Evolutionary conservation across 2,329 filamentous ascomycete genomes (phyloP).

Genomic region (Macrophomina phaseolina): DNA sequence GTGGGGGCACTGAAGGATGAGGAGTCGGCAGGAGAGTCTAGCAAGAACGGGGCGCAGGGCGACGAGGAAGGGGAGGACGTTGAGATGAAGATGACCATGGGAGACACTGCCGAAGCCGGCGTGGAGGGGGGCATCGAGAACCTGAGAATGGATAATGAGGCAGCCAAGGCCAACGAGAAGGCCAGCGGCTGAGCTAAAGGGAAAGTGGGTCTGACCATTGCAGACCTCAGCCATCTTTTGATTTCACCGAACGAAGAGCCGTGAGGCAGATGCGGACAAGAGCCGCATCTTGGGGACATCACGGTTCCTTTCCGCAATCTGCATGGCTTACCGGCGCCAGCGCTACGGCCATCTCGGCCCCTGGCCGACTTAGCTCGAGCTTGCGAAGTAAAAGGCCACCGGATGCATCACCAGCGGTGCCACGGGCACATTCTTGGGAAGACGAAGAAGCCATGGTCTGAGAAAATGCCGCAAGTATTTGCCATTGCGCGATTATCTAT

Average conservation of each 20-base stretch:
- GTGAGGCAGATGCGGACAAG: constrained; percentile 7
- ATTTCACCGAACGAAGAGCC: constrained; percentile 3
- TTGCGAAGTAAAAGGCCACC: constrained; percentile 11
- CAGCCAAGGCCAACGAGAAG: constrained; percentile 22
- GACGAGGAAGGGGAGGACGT: constrained; percentile 32
- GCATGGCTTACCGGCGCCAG: constrained; percentile 11
- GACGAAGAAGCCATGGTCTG: not conserved
- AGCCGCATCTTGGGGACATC: not conserved
- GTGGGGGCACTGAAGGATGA: constrained; percentile 41
- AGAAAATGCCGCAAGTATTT: constrained; percentile 16
- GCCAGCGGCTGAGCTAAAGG: constrained; percentile 1
- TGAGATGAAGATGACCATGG: constrained; percentile 27
- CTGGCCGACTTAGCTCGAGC: not conserved
- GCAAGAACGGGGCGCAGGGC: constrained; percentile 23
- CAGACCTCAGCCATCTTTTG: not conserved
- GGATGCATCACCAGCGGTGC: constrained; percentile 15
- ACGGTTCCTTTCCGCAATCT: constrained; percentile 18
- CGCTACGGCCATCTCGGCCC: not conserved
- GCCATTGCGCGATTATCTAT: constrained; percentile 25
- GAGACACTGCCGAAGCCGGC: constrained; percentile 31
- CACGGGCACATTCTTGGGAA: not conserved
- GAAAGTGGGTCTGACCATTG: constrained; percentile 3
- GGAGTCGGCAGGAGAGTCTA: constrained; percentile 31
- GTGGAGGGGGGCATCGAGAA: constrained; percentile 43
- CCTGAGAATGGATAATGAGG: constrained; percentile 30